Percentiles rank a stretch among this genome's conserved stretches.
Evolutionary conservation across 257 asterid species (phyloP).

Genomic region (Salvia splendens): DNA sequence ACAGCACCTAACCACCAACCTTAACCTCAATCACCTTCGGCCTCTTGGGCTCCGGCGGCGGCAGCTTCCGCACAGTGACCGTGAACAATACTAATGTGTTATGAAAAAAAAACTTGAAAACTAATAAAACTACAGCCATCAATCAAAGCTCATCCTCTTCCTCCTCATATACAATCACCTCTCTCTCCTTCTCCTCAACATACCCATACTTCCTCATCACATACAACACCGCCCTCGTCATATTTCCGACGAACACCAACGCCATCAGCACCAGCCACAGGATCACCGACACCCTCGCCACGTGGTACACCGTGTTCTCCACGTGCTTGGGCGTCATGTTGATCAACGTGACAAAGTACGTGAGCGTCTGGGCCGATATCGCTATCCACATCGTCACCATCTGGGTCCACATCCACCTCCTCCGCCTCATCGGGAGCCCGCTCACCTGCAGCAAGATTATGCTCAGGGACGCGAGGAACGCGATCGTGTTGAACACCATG

Average conservation of each 20-base stretch:
- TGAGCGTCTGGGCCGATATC: constrained; percentile 33
- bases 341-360: constrained; percentile 31
- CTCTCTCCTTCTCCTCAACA: constrained; percentile 21
- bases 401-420: constrained; percentile 40
- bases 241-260: constrained; percentile 27
- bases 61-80: constrained; percentile 45
- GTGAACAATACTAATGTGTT: too few species aligned
- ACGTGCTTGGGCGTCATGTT: constrained; percentile 33
- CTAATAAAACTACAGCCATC: background rate
- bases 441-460: constrained; percentile 42
- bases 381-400: constrained; percentile 49
- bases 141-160: constrained; percentile 29
- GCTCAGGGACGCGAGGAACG: constrained; percentile 42
- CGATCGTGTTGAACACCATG: constrained; percentile 38
- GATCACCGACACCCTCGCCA: constrained; percentile 25
- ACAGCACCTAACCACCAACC: background rate
- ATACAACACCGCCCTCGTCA: constrained; percentile 25
- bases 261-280: constrained; percentile 30
- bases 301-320: constrained; percentile 22
- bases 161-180: constrained; percentile 23
- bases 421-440: constrained; percentile 41
- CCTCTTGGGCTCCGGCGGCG: constrained; percentile 53
- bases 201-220: constrained; percentile 26
- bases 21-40: constrained; percentile 36
- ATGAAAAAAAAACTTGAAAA: background rate